Conservation (phyloP, 441 rosid genomes). For the Aquilaria agallochum region DNA sequence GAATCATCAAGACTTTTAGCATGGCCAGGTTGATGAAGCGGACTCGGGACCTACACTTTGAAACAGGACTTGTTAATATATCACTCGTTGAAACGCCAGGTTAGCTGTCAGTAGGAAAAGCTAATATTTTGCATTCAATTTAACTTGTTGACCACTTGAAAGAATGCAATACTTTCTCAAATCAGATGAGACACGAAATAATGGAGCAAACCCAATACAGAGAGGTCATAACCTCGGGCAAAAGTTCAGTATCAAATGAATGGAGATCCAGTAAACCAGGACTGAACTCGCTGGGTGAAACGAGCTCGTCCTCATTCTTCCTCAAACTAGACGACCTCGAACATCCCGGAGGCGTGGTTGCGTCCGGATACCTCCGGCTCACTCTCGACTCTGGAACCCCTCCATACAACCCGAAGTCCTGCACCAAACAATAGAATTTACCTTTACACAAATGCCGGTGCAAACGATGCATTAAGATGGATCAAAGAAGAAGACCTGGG, state of each 20-base stretch:
- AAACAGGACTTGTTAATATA: not conserved
- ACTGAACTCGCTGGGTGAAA: slow-evolving; percentile 40
- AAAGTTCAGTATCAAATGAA: slow-evolving; percentile 62
- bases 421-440: not conserved
- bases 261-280: slow-evolving; percentile 68
- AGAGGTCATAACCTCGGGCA: slow-evolving; percentile 35
- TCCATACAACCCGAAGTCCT: slow-evolving; percentile 33
- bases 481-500: slow-evolving; percentile 21
- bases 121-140: no score
- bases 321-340: slow-evolving; percentile 50
- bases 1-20: slow-evolving; percentile 46
- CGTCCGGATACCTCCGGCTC: slow-evolving; percentile 32
- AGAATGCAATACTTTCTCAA: not conserved
- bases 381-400: slow-evolving; percentile 31
- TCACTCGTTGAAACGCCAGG: not conserved
- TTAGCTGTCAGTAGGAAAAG: no score
- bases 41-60: slow-evolving; percentile 27
- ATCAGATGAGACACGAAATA: not conserved
- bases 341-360: slow-evolving; percentile 31
- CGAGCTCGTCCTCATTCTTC: slow-evolving; percentile 40
- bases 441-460: not conserved
- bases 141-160: no score
- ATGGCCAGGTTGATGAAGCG: slow-evolving; percentile 20
- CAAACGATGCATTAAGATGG: not conserved
- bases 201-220: not conserved